These are phyloP conservation scores for Cercospora nicotianae DNA, from an alignment of 2,329 filamentous ascomycete species.

Conservation along the genomic window DNA sequence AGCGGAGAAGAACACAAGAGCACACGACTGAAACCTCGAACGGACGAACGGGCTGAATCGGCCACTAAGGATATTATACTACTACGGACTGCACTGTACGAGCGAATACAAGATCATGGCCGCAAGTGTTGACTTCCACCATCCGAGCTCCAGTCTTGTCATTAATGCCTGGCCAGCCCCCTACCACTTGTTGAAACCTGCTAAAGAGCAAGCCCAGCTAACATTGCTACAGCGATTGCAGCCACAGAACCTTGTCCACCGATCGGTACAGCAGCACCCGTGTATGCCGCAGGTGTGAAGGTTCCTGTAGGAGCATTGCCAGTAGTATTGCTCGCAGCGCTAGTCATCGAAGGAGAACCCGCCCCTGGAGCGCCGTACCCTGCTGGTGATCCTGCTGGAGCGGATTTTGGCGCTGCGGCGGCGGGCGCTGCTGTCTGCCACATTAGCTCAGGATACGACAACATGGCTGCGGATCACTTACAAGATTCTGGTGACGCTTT, in stretches of 20 bases:
- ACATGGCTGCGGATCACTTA: not conserved
- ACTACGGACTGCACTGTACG: not conserved
- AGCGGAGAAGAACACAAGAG: not conserved
- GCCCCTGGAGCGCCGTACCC: not conserved
- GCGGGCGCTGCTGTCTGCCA: not conserved
- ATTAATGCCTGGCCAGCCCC: not conserved
- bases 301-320: not conserved
- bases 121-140: not conserved
- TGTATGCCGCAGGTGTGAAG: not conserved
- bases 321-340: not conserved
- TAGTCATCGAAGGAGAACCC: not conserved
- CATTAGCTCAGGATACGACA: not conserved
- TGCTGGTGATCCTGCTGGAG: not conserved
- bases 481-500: not conserved
- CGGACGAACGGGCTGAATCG: not conserved
- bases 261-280: not conserved
- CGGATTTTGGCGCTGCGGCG: not conserved
- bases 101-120: not conserved
- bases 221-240: not conserved
- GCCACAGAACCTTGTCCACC: not conserved
- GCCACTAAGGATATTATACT: not conserved
- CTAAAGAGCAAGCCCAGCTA: not conserved
- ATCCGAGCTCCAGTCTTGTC: not conserved
- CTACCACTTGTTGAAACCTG: not conserved
- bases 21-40: not conserved